Base-by-base conservation (phyloP, 768 basidiomycete genomes). In the Punctularia strigosozonata region DNA sequence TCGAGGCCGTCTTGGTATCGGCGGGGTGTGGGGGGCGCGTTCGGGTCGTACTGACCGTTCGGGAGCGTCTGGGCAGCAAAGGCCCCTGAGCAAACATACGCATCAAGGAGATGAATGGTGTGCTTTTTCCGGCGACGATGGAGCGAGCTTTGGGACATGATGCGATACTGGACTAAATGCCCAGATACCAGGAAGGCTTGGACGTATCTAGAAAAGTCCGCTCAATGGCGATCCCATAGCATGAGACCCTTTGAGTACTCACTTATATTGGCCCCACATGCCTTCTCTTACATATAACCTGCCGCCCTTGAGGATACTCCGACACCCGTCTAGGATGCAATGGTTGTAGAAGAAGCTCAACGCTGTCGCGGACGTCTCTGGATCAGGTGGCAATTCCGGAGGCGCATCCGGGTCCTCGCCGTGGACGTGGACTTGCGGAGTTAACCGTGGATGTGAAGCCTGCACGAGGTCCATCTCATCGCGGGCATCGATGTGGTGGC, bases 1-100 rank as follows among this genome's bases (percentile, higher is more conserved):
- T 94, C 86, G 8, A 98, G 64, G 1, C 92, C 92, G 51, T 98
- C 94, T 40, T 78, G 70, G 54, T 95, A 97, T 33, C 86, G 75
- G 7, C 87, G 74, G 1, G 87, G 75, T 23, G 70, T 58, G 6
- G 64, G 56, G 2, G 62, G 58, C 13, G 57, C 59, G 48, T 75
- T 67, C 4, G 78, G 71, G 32, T 61, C 60, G 52, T 74, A 80
- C 52, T 86, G 73, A n/a, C 73, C 73, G 36, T 62, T 59, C 5
- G 77, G 77, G 24, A 86, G 65, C 13, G 71, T 65, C 46, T 73
- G 69, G 15, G 78, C 75, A 15, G 84, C 85, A 40, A 87, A 66
- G 51, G 82, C 80, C 6, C 92, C 91, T n/a, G 90, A 92, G 52
- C 73, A 80, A 21, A 91, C 69, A 57, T 92, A 89, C 6, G 78